phyloP scores from a whole-genome alignment of 2,329 filamentous ascomycete genomes.

The Nigrospora sphaerica region DNA sequence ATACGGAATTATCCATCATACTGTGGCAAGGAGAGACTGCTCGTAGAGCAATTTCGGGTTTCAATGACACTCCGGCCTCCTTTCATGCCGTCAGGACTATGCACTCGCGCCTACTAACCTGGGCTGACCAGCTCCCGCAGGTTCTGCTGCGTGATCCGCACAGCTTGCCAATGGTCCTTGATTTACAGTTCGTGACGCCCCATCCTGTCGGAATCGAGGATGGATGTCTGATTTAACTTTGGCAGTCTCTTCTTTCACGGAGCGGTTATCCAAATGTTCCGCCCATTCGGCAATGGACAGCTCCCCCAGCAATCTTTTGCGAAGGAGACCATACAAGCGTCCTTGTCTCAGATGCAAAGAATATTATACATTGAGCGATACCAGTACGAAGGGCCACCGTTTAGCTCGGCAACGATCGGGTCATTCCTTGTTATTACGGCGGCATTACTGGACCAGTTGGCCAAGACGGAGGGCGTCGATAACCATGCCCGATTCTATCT shows the following conservation, averaged over 20 bases:
- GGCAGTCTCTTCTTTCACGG: slow-evolving; percentile 1
- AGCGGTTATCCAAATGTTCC: neutral
- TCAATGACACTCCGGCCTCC: neutral
- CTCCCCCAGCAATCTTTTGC: neutral
- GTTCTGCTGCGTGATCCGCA: neutral
- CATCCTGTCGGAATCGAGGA: too few relatives aligned
- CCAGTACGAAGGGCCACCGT: slow-evolving; percentile 1
- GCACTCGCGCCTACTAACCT: neutral
- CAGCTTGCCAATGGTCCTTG: neutral
- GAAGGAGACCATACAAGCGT: neutral
- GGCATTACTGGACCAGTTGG: neutral
- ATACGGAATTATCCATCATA: neutral
- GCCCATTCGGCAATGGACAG: neutral
- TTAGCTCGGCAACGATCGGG: slow-evolving; percentile 1
- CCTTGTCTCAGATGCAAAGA: slow-evolving; percentile 1
- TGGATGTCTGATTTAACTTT: too few relatives aligned
- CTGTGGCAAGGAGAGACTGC: neutral
- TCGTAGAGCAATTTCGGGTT: neutral
- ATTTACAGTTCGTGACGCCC: neutral
- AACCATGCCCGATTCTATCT: neutral
- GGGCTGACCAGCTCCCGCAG: neutral
- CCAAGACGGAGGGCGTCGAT: neutral
- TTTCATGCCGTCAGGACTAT: neutral
- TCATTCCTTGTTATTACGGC: slow-evolving; percentile 1
- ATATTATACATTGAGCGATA: slow-evolving; percentile 1